Base-by-base conservation (phyloP, 108 stramenopile genomes). In the Cyclotella kingstonii region DNA sequence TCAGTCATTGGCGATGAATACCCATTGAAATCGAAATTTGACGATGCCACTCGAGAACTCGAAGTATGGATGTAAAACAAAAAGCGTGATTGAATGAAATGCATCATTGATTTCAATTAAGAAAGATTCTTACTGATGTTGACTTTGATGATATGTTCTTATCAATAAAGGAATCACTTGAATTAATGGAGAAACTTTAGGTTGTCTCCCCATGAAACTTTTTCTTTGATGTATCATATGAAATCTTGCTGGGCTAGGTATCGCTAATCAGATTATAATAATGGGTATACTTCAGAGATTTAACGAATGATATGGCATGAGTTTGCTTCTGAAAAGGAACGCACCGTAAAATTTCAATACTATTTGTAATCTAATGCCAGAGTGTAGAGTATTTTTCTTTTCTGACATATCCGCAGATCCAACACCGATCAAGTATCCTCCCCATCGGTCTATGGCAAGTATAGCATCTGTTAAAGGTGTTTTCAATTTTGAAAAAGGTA, bases 401-500 rank as follows among this genome's bases (percentile, higher is more conserved):
- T 40, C 17, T 17, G 3, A n/a, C 35, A 31, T 21, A 43, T 41
- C 63, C 38, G 22, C 54, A 14, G 60, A 27, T 4, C 73, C 60
- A 47, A 75, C 29, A 22, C 73, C 73, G 44, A 75, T 75, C 41
- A 66, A 48, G 55, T 62, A 75, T 27, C 66, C 58, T 33, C 73
- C 73, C 28, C 45, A 75, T 12, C 54, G 54, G 49, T 55, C 46
- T 4, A 75, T 62, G 31, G 59, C 73, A 39, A 75, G 58, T 30
- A 75, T 75, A 21, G 73, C 73, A 56, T 62, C 73, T 15, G 28
- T 38, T 7, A 50, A 17, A 0, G 73, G 65, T 25, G 73, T 75
- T 25, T 56, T 46, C n/a, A 75, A 26, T 50, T 67, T 43, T 23
- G 66, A 67, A 31, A 75, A 75, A 4, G 65, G 73, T 18, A 73